Conservation (phyloP, 2,329 filamentous ascomycete genomes). For the Cryphonectria parasitica region DNA sequence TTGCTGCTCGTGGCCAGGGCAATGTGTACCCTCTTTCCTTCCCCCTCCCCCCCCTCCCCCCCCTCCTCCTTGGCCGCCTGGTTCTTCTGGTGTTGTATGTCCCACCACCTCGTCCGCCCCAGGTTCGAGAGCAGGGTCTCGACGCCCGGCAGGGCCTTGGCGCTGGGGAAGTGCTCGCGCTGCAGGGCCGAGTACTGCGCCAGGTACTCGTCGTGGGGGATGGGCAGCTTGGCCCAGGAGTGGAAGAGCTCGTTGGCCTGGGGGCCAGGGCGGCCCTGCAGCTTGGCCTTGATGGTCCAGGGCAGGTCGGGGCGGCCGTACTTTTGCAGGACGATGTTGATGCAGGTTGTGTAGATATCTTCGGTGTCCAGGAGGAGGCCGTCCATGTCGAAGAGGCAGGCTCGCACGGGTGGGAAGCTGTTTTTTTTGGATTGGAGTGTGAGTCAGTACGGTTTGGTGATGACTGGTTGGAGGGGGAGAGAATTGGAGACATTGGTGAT, state of each 20-base stretch:
- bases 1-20: slow-evolving; percentile 86
- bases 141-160: slow-evolving; percentile 81
- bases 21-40: slow-evolving; percentile 64
- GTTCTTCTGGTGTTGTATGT: slow-evolving; percentile 35
- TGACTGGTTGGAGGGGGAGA: neutral
- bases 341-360: slow-evolving; percentile 82
- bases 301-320: slow-evolving; percentile 78
- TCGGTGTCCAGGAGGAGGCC: slow-evolving; percentile 93
- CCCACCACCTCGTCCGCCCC: slow-evolving; percentile 55
- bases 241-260: slow-evolving; percentile 61
- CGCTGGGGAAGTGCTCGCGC: slow-evolving; percentile 69
- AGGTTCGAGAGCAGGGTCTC: slow-evolving; percentile 67
- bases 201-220: slow-evolving; percentile 70
- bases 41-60: slow-evolving; percentile 27
- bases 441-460: neutral
- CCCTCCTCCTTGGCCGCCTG: neutral
- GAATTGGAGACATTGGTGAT: neutral
- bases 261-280: slow-evolving; percentile 64
- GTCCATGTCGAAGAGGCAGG: slow-evolving; percentile 99
- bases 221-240: slow-evolving; percentile 85
- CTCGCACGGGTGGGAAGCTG: slow-evolving; percentile 79
- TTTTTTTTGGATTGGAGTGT: neutral
- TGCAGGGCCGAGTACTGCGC: slow-evolving; percentile 66
- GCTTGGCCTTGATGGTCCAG: slow-evolving; percentile 90
- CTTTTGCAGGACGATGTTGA: slow-evolving; percentile 79